Conservation (phyloP, 768 basidiomycete species). For the Butyriboletus loyo region DNA sequence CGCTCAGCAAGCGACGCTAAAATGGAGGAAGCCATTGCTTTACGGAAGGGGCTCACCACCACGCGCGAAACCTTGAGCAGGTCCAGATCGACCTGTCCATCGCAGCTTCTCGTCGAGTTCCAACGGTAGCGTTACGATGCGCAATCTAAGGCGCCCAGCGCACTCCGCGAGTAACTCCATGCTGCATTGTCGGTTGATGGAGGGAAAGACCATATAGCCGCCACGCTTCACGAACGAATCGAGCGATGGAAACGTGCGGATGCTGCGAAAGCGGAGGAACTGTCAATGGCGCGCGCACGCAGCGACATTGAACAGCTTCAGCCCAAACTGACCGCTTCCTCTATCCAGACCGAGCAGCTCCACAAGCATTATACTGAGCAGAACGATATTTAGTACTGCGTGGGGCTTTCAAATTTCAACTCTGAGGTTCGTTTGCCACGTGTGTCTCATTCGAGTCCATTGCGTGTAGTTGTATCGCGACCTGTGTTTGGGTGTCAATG, state of each 20-base stretch:
- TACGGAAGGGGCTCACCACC: no score
- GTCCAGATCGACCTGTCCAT: not conserved
- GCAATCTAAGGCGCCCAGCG: not conserved
- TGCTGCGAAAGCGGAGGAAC: not conserved
- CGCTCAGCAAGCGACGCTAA: not conserved
- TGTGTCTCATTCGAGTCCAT: no score
- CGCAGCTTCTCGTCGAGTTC: not conserved
- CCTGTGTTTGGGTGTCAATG: no score
- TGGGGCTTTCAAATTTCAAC: no score
- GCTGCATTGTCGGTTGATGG: not conserved
- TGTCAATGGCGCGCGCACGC: not conserved
- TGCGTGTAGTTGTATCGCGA: no score
- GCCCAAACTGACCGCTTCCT: not conserved
- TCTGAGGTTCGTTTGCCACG: no score
- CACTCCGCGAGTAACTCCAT: not conserved
- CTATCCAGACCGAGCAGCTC: not conserved
- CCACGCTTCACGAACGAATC: not conserved
- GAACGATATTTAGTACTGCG: no score
- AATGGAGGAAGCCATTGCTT: no score
- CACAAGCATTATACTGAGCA: not conserved
- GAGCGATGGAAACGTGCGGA: not conserved
- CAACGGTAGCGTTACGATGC: not conserved
- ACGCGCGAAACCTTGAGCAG: not conserved
- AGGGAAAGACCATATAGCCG: not conserved
- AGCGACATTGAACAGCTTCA: not conserved